A percentile compares a stretch with the other conserved stretches of the same genome.
Evolutionary conservation across 768 basidiomycete species (phyloP).

Genomic region (Tricholoma flavovirens): DNA sequence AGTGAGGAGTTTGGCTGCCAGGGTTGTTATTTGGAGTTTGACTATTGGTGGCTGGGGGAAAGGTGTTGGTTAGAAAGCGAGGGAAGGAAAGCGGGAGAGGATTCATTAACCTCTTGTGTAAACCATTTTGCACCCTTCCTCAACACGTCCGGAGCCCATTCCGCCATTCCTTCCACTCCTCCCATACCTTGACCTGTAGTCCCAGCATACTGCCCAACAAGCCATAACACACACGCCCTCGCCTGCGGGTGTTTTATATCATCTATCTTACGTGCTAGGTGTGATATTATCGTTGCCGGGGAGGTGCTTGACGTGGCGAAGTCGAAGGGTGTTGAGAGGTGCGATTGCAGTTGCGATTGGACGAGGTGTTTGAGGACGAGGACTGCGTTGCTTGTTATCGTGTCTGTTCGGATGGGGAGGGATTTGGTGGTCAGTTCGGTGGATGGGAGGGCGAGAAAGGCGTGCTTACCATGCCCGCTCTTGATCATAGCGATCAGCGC

Average conservation of each 20-base stretch:
- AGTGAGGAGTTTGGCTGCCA: conserved; percentile 81
- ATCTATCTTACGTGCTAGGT: conserved; percentile 72
- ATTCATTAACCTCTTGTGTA: conserved; percentile 48
- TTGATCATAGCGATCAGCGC: conserved; percentile 78
- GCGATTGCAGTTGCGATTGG: conserved; percentile 47
- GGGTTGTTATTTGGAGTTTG: conserved; percentile 78
- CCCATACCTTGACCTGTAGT: neutral
- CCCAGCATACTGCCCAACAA: conserved; percentile 82
- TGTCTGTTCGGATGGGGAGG: conserved; percentile 38
- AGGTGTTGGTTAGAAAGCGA: neutral
- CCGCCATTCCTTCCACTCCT: conserved; percentile 37
- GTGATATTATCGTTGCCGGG: conserved; percentile 66
- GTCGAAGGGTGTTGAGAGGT: conserved; percentile 12
- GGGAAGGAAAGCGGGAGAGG: conserved; percentile 4
- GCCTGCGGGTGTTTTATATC: conserved; percentile 77
- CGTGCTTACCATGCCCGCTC: conserved; percentile 58
- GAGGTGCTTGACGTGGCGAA: conserved; percentile 15
- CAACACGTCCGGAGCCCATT: conserved; percentile 88
- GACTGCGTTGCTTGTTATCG: conserved; percentile 74
- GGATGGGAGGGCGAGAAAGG: neutral
- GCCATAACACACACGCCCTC: conserved; percentile 85
- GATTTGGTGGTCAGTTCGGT: neutral
- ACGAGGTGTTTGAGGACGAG: conserved; percentile 82
- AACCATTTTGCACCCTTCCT: conserved; percentile 77
- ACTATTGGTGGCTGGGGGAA: conserved; percentile 48